These are phyloP conservation scores for Saccharomycopsis selenospora DNA, from an alignment of 805 yeast species.

Conservation along the genomic window DNA sequence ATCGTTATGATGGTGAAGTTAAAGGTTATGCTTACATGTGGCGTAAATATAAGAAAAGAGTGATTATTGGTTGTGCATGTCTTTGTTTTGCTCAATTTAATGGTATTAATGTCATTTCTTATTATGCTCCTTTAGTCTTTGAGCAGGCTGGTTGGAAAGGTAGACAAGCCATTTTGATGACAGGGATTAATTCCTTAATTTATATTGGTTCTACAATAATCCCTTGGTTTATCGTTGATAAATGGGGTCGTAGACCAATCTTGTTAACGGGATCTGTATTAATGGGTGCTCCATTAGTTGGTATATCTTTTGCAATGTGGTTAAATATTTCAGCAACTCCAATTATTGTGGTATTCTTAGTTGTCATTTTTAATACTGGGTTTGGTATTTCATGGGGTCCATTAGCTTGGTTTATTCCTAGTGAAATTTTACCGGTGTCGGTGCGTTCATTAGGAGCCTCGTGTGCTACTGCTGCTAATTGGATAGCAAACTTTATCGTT, in stretches of 20 bases:
- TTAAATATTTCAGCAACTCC: conserved; percentile 51
- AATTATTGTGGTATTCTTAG: conserved; percentile 63
- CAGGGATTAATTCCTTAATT: conserved; percentile 66
- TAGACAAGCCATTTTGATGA: conserved; percentile 79
- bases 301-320: conserved; percentile 56
- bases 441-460: conserved; percentile 90
- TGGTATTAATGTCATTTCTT: conserved; percentile 88
- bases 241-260: conserved; percentile 89
- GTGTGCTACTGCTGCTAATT: conserved; percentile 82
- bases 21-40: conserved; percentile 69
- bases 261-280: conserved; percentile 68
- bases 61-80: conserved; percentile 82
- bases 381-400: conserved; percentile 96
- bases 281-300: conserved; percentile 66
- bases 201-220: conserved; percentile 67
- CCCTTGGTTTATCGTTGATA: conserved; percentile 86
- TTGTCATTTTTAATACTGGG: conserved; percentile 63
- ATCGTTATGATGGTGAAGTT: conserved; percentile 73
- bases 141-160: conserved; percentile 96
- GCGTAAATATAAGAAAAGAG: conserved; percentile 64
- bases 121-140: conserved; percentile 89
- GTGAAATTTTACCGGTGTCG: conserved; percentile 77
- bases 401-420: conserved; percentile 82
- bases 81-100: conserved; percentile 90
- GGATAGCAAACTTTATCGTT: conserved; percentile 88